Evolutionary conservation across 1,139 yeast species (phyloP).

Genomic region (Geotrichum klebahnii): DNA sequence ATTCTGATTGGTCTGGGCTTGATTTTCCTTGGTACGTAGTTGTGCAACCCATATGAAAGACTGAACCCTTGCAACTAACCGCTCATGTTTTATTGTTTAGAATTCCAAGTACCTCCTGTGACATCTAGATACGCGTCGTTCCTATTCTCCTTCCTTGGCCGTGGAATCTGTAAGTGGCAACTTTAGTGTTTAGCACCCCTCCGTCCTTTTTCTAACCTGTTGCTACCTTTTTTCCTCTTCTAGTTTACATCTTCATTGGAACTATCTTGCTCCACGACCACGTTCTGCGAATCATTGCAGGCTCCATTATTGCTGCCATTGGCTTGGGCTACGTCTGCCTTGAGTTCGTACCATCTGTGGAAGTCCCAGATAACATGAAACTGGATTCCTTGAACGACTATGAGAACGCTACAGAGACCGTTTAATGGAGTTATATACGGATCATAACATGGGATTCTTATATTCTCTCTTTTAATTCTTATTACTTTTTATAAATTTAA

Average conservation of each 20-base stretch:
- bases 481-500: no score
- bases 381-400: conserved; percentile 28
- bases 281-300: conserved; percentile 52
- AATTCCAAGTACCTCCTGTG: conserved; percentile 51
- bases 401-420: conserved; percentile 35
- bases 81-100: conserved; percentile 29
- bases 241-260: conserved; percentile 64
- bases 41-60: background rate
- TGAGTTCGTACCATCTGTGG: conserved; percentile 66
- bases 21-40: conserved; percentile 50
- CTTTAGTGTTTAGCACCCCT: no score
- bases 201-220: conserved; percentile 4
- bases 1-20: conserved; percentile 54
- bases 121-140: conserved; percentile 73
- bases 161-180: conserved; percentile 67
- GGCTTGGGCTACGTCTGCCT: conserved; percentile 59
- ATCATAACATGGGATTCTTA: no score
- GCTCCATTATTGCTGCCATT: conserved; percentile 51
- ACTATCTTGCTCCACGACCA: conserved; percentile 59
- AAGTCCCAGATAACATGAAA: conserved; percentile 69
- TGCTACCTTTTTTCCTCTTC: background rate
- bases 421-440: no score
- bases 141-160: conserved; percentile 75
- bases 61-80: background rate
- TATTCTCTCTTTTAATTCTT: no score